Evolutionary conservation across 1,139 yeast species (phyloP).

Genomic region (Saccharomyces hybrid): DNA sequence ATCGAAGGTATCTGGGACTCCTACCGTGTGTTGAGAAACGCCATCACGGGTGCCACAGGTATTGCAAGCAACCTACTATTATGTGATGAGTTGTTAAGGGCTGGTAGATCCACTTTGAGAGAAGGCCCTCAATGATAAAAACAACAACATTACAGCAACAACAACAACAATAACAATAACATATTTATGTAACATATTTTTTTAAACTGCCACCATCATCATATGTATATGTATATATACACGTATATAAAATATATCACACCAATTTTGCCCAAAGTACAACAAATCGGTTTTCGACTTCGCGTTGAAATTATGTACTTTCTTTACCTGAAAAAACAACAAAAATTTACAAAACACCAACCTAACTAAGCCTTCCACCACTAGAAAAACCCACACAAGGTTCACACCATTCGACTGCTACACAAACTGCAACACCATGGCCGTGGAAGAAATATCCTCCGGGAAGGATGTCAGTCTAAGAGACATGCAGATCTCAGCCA

Average conservation of each 20-base stretch:
- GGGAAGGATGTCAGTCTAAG: conserved; percentile 20
- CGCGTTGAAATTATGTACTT: background rate
- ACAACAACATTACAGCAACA: background rate
- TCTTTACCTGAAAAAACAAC: background rate
- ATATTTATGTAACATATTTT: conserved; percentile 1
- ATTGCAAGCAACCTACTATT: conserved; percentile 86
- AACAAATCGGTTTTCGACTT: background rate
- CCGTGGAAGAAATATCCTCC: background rate
- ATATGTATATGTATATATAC: background rate
- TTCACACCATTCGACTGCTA: too few species aligned
- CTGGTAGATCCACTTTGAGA: conserved; percentile 87
- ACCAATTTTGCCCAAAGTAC: background rate
- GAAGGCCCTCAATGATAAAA: conserved; percentile 34
- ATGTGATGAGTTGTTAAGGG: conserved; percentile 94
- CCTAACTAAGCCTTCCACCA: background rate
- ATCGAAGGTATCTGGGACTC: conserved; percentile 97
- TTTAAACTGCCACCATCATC: background rate
- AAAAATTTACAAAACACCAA: background rate
- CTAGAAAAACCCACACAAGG: too few species aligned
- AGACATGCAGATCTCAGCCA: conserved; percentile 36
- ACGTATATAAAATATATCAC: background rate
- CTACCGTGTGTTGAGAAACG: conserved; percentile 86
- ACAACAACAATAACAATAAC: background rate
- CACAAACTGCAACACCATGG: background rate
- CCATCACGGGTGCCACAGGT: conserved; percentile 86